A percentile compares a stretch with the other conserved stretches of the same genome.
Evolutionary conservation across 1,284 basidiomycete genomes (phyloP).

Genomic region (Violaceomyces palustris): DNA sequence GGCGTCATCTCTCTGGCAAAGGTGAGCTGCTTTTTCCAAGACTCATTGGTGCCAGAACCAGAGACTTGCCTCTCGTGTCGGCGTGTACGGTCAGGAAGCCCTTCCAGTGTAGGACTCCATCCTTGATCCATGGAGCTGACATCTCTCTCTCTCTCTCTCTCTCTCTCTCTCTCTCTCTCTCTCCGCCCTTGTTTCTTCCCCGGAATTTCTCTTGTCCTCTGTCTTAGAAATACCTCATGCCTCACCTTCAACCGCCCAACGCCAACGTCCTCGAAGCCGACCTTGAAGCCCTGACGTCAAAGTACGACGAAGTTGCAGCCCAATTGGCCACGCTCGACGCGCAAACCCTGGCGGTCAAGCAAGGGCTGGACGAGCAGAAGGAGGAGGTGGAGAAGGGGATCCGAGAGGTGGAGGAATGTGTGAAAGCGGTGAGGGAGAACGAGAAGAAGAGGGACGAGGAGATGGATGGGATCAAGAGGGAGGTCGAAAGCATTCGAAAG

Average conservation of each 20-base stretch:
- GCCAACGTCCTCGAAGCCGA: constrained; percentile 85
- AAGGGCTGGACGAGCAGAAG: constrained; percentile 75
- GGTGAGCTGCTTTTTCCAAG: constrained; percentile 59
- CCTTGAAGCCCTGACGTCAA: constrained; percentile 73
- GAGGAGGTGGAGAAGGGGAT: constrained; percentile 72
- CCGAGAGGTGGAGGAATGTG: constrained; percentile 71
- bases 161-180: no score
- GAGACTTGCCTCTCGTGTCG: no score
- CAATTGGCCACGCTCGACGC: constrained; percentile 69
- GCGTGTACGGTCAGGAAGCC: no score
- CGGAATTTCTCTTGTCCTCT: neutral
- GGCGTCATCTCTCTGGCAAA: constrained; percentile 79
- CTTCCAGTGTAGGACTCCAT: no score
- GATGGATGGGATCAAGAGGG: constrained; percentile 69
- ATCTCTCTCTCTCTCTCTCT: no score
- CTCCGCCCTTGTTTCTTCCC: no score
- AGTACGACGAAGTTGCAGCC: constrained; percentile 84
- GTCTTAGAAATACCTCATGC: constrained; percentile 78
- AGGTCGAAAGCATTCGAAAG: constrained; percentile 66
- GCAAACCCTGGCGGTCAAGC: constrained; percentile 68
- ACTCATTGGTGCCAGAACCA: no score
- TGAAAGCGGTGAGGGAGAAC: constrained; percentile 70
- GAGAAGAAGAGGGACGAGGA: constrained; percentile 78
- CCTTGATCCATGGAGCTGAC: no score
- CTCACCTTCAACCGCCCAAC: constrained; percentile 84